phyloP scores from a whole-genome alignment of 1,284 basidiomycete species.

The Fomes fomentarius region DNA sequence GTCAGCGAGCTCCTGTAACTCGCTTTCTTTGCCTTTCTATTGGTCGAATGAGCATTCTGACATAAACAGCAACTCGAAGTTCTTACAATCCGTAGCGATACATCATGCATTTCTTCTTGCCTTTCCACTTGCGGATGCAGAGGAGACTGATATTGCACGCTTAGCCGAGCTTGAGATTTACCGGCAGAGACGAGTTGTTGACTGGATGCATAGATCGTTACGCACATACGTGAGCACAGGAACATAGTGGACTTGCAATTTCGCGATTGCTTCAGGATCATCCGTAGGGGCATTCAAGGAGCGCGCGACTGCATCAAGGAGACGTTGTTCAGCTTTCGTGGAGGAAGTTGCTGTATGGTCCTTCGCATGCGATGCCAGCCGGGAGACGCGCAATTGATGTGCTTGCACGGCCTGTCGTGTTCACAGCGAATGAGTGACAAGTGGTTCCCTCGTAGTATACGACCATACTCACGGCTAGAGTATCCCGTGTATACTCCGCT shows the following conservation, averaged over 20 bases:
- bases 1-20: slow-evolving; percentile 19
- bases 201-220: neutral
- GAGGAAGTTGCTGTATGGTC: neutral
- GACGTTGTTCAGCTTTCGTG: slow-evolving; percentile 6
- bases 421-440: neutral
- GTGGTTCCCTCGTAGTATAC: neutral
- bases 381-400: slow-evolving; percentile 14
- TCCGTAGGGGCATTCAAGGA: neutral
- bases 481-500: slow-evolving; percentile 19
- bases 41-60: neutral
- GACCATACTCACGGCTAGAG: slow-evolving; percentile 17
- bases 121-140: neutral
- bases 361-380: neutral
- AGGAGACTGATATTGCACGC: slow-evolving; percentile 17
- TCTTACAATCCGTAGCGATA: slow-evolving; percentile 9
- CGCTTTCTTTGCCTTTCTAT: slow-evolving; percentile 18
- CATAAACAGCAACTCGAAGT: too few relatives aligned
- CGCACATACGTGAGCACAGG: too few relatives aligned
- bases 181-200: slow-evolving; percentile 1
- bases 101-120: neutral
- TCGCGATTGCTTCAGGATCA: slow-evolving; percentile 2
- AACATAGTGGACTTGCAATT: slow-evolving; percentile 3
- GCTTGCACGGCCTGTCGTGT: slow-evolving; percentile 19
- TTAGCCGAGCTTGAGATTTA: slow-evolving; percentile 3
- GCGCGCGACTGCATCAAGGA: slow-evolving; percentile 12